phyloP scores from a whole-genome alignment of 208 protist species.

The Trypanosoma mega region DNA sequence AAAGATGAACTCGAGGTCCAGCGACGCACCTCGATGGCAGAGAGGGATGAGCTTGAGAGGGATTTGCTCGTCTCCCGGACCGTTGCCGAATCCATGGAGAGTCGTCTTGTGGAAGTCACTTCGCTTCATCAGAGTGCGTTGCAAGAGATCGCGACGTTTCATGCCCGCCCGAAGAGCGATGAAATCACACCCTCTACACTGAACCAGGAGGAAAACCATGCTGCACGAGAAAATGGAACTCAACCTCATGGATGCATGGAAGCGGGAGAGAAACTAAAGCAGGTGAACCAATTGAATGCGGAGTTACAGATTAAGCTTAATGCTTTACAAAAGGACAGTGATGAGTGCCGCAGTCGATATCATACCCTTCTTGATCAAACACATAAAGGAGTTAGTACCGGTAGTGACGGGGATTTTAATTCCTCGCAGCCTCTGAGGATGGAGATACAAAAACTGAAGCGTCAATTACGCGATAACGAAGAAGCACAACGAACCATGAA shows the following conservation, averaged over 20 bases:
- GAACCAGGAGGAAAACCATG: conserved; percentile 27
- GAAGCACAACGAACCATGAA: not conserved
- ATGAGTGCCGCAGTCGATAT: conserved; percentile 4
- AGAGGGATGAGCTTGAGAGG: not conserved
- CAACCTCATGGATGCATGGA: no score
- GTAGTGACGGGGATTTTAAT: not conserved
- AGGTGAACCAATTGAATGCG: conserved; percentile 26
- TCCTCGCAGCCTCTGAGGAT: not conserved
- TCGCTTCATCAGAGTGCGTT: no score
- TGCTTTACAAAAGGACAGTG: not conserved
- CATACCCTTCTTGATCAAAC: conserved; percentile 1
- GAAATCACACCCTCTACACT: no score
- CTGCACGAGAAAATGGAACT: conserved; percentile 14
- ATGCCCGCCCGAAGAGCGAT: no score
- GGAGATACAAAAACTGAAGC: conserved; percentile 23
- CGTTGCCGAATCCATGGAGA: not conserved
- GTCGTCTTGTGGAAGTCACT: not conserved
- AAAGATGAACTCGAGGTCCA: conserved; percentile 2
- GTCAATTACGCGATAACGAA: conserved; percentile 14
- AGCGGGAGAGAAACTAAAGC: conserved; percentile 37
- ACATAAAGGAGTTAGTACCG: not conserved
- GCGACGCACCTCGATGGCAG: not conserved
- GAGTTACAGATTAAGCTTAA: conserved; percentile 3
- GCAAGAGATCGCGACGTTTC: no score
- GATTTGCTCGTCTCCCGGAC: not conserved